These are phyloP conservation scores for Colletotrichum acutatum DNA, from an alignment of 2,329 filamentous ascomycete genomes.

Conservation along the genomic window DNA sequence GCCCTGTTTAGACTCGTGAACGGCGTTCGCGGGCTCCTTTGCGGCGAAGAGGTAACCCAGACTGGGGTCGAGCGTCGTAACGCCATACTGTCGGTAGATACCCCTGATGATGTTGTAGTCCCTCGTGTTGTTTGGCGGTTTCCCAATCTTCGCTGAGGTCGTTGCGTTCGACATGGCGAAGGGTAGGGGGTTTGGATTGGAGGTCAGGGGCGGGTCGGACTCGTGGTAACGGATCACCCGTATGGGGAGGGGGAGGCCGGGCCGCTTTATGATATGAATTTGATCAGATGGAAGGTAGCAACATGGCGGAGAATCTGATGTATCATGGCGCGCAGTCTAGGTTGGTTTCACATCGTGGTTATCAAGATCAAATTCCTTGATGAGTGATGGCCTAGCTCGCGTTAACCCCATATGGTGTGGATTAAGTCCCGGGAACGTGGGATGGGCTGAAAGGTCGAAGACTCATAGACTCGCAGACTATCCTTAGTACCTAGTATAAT, in stretches of 20 bases:
- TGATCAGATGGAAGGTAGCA: neutral
- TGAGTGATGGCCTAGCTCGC: neutral
- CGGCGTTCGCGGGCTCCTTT: conserved; percentile 9
- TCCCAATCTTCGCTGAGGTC: conserved; percentile 24
- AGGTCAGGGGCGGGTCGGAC: neutral
- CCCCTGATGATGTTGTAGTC: conserved; percentile 32
- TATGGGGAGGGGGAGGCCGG: neutral
- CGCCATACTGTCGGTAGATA: conserved; percentile 29
- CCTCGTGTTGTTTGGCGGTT: conserved; percentile 24
- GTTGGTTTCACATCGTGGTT: conserved; percentile 2
- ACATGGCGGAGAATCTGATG: neutral
- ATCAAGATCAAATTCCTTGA: neutral
- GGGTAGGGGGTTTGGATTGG: no score
- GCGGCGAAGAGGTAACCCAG: conserved; percentile 25
- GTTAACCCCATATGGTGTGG: neutral
- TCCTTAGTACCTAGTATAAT: neutral
- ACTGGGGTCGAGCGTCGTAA: conserved; percentile 25
- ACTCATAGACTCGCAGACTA: no score
- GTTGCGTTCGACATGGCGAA: conserved; percentile 28
- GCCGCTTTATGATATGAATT: conserved; percentile 17
- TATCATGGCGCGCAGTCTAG: conserved; percentile 13
- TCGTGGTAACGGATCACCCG: neutral
- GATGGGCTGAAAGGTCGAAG: neutral
- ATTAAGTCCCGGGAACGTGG: conserved; percentile 18
- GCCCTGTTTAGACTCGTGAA: conserved; percentile 31